Conservation (phyloP, 768 basidiomycete genomes). For the Tricholoma terreum region DNA sequence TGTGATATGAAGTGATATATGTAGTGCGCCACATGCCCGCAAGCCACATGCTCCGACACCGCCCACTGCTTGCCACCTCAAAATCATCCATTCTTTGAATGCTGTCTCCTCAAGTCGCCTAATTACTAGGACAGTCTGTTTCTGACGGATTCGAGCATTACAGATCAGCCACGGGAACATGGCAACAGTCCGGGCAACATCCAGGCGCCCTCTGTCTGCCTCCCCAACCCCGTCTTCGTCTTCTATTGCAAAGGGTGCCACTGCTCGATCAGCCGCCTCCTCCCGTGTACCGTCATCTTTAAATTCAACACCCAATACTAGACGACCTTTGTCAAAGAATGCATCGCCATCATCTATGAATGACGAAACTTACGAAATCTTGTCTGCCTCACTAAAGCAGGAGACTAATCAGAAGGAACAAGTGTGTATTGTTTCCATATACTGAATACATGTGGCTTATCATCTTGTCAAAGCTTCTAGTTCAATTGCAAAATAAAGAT, state of each 20-base stretch:
- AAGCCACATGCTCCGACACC: background rate
- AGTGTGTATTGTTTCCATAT: conserved; percentile 37
- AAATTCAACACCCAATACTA: conserved; percentile 40
- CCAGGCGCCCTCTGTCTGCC: conserved; percentile 44
- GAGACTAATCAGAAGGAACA: conserved; percentile 84
- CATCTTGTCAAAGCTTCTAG: conserved; percentile 51
- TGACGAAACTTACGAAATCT: conserved; percentile 52
- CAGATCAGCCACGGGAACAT: conserved; percentile 18
- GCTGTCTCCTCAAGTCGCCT: background rate
- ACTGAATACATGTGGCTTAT: conserved; percentile 5
- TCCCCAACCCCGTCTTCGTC: conserved; percentile 43
- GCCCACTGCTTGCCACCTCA: background rate
- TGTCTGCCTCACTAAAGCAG: conserved; percentile 62
- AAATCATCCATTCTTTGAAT: background rate
- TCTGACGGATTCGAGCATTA: background rate
- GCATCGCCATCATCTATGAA: conserved; percentile 35
- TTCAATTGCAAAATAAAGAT: conserved; percentile 78
- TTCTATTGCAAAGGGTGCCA: conserved; percentile 50
- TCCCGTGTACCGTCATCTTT: conserved; percentile 54
- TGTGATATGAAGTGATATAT: background rate
- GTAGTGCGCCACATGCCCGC: no score
- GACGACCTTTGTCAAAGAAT: conserved; percentile 51
- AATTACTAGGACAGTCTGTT: background rate
- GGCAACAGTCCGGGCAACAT: conserved; percentile 46
- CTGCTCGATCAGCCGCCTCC: conserved; percentile 63